A percentile compares a stretch with the other conserved stretches of the same genome.
Conservation (phyloP, 1,139 yeast species). For the Yamadazyma spencermartinsiae region DNA sequence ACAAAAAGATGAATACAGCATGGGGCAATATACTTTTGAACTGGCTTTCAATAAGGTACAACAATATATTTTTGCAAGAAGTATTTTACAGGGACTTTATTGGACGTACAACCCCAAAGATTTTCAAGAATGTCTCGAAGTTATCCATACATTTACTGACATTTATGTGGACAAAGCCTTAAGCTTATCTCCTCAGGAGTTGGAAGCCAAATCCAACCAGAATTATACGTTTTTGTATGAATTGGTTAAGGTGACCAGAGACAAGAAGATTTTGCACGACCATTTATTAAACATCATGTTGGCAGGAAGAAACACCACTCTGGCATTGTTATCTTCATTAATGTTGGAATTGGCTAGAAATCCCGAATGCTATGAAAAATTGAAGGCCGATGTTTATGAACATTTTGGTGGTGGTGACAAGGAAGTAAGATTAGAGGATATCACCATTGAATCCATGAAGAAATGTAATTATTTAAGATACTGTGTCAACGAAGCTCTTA, state of each 20-base stretch:
- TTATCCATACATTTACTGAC: slow-evolving; percentile 30
- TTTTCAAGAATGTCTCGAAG: slow-evolving; percentile 28
- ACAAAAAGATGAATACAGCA: slow-evolving; percentile 21
- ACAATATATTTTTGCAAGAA: slow-evolving; percentile 31
- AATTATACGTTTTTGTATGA: slow-evolving; percentile 49
- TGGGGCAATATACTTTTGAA: slow-evolving; percentile 30
- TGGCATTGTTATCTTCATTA: slow-evolving; percentile 45
- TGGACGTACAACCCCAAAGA: slow-evolving; percentile 29
- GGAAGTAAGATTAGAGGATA: slow-evolving; percentile 14
- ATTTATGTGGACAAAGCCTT: slow-evolving; percentile 28
- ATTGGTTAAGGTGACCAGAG: slow-evolving; percentile 44
- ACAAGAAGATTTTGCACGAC: slow-evolving; percentile 47
- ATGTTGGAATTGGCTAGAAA: slow-evolving; percentile 43
- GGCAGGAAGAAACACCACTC: slow-evolving; percentile 57
- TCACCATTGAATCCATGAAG: slow-evolving; percentile 47
- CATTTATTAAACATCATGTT: slow-evolving; percentile 48
- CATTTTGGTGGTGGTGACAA: slow-evolving; percentile 28
- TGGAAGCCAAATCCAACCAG: slow-evolving; percentile 27
- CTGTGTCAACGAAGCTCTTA: slow-evolving; percentile 49
- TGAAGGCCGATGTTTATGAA: slow-evolving; percentile 32
- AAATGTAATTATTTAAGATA: slow-evolving; percentile 49
- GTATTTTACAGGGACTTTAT: slow-evolving; percentile 35
- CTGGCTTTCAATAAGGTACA: slow-evolving; percentile 38
- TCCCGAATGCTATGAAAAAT: slow-evolving; percentile 34
- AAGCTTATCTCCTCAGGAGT: slow-evolving; percentile 24